These are phyloP conservation scores for Chlamydomonas applanata DNA, from an alignment of 139 green algal species.

Conservation along the genomic window DNA sequence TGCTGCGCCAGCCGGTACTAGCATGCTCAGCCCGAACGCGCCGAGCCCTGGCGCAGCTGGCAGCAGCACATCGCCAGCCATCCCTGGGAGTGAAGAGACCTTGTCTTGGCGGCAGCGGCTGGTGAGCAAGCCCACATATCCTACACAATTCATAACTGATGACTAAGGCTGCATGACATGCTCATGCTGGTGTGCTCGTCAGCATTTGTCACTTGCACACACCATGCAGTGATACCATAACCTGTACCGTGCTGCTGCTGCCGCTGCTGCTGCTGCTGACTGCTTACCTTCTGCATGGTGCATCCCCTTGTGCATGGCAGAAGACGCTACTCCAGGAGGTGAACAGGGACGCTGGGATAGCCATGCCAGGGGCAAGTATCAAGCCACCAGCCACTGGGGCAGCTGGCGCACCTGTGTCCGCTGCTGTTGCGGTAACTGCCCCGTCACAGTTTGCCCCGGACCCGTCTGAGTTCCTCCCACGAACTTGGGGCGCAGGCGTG, in stretches of 20 bases:
- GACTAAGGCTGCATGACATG: too few relatives aligned
- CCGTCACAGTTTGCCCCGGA: neutral
- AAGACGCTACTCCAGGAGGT: slow-evolving; percentile 11
- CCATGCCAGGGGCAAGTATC: neutral
- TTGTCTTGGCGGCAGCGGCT: slow-evolving; percentile 8
- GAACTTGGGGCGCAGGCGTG: neutral
- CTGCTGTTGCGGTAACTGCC: neutral
- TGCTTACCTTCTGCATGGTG: neutral
- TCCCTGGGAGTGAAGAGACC: neutral
- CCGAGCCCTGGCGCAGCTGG: neutral
- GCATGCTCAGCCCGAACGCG: neutral
- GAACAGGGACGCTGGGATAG: neutral
- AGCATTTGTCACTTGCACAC: too few relatives aligned
- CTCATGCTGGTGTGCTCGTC: too few relatives aligned
- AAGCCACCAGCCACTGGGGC: neutral
- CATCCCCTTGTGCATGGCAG: neutral
- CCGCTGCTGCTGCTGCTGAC: too few relatives aligned
- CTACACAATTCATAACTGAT: too few relatives aligned
- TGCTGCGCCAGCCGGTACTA: neutral
- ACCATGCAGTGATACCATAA: too few relatives aligned
- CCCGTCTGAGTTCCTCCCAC: neutral
- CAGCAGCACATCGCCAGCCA: neutral
- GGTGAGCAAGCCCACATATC: neutral
- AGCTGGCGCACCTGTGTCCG: neutral
- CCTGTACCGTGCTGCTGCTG: too few relatives aligned